A percentile compares a stretch with the other conserved stretches of the same genome.
phyloP scores from a whole-genome alignment of 108 stramenopile species.

The Cyclotella sp. region DNA sequence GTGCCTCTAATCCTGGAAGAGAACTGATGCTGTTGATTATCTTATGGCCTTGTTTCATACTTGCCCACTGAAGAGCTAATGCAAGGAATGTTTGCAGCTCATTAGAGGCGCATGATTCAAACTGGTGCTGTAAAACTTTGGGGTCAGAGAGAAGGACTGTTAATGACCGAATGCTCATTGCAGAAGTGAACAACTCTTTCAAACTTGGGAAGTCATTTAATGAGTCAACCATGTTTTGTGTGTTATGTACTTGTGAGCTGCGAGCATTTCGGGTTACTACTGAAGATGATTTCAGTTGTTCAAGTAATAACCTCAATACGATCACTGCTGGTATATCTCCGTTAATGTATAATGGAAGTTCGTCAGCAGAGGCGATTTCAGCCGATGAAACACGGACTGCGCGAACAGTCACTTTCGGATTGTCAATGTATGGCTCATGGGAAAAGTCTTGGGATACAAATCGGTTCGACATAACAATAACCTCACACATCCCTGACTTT shows the following conservation, averaged over 20 bases:
- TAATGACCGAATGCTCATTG: conserved; percentile 39
- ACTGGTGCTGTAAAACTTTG: conserved; percentile 11
- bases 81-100: conserved; percentile 27
- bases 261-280: background rate
- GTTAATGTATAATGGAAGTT: conserved; percentile 63
- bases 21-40: conserved; percentile 13
- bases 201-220: background rate
- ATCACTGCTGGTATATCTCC: conserved; percentile 20
- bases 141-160: conserved; percentile 41
- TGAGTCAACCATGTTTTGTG: background rate
- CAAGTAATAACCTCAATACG: conserved; percentile 17
- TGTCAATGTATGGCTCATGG: background rate
- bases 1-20: conserved; percentile 38
- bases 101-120: conserved; percentile 9
- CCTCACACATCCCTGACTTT: conserved; percentile 78
- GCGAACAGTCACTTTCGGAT: conserved; percentile 56
- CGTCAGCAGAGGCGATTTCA: conserved; percentile 68
- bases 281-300: conserved; percentile 22
- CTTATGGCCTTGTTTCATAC: conserved; percentile 3
- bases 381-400: conserved; percentile 69
- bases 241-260: background rate
- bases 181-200: conserved; percentile 28
- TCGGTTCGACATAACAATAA: conserved; percentile 57
- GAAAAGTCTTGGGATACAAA: conserved; percentile 1
- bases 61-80: conserved; percentile 26